Percentiles rank a stretch among this genome's conserved stretches.
phyloP scores from a whole-genome alignment of 2,329 filamentous ascomycete species.

The Talaromyces pinophilus region DNA sequence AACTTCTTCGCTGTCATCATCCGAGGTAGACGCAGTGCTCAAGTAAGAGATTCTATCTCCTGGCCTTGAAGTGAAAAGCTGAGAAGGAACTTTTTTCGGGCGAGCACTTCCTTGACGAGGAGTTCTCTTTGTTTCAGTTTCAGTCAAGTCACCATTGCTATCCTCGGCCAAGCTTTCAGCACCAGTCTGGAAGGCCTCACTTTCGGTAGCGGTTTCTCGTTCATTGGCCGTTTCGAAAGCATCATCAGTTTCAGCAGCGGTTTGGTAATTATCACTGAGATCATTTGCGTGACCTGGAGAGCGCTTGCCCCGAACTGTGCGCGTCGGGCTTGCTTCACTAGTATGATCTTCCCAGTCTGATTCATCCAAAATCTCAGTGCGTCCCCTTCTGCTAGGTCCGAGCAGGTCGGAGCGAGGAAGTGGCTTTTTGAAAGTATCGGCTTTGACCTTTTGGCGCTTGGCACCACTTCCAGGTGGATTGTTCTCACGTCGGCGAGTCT shows the following conservation, averaged over 20 bases:
- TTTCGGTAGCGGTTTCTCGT: slow-evolving; percentile 72
- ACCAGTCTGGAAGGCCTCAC: slow-evolving; percentile 94
- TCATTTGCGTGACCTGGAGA: slow-evolving; percentile 42
- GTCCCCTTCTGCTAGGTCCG: slow-evolving; percentile 70
- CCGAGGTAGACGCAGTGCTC: slow-evolving; percentile 87
- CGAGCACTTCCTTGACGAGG: slow-evolving; percentile 37
- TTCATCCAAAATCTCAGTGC: slow-evolving; percentile 76
- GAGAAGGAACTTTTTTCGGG: slow-evolving; percentile 41
- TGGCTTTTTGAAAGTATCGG: slow-evolving; percentile 75
- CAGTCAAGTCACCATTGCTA: slow-evolving; percentile 77
- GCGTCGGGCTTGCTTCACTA: slow-evolving; percentile 59
- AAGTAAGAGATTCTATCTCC: slow-evolving; percentile 69
- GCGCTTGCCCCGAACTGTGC: slow-evolving; percentile 38
- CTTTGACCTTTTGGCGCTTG: slow-evolving; percentile 63
- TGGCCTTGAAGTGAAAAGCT: slow-evolving; percentile 43
- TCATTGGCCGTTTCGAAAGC: slow-evolving; percentile 77
- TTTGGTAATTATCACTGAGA: slow-evolving; percentile 72
- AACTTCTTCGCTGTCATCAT: slow-evolving; percentile 68
- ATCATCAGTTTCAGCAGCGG: slow-evolving; percentile 72
- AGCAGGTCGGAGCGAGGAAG: slow-evolving; percentile 66
- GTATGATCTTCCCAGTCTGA: slow-evolving; percentile 87
- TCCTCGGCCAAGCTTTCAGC: slow-evolving; percentile 70
- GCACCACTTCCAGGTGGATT: slow-evolving; percentile 40
- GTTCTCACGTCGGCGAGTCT: slow-evolving; percentile 62
- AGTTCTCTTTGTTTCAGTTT: slow-evolving; percentile 68